These are phyloP conservation scores for Leccinum disarticulatum DNA, from an alignment of 768 basidiomycete genomes.

Conservation along the genomic window DNA sequence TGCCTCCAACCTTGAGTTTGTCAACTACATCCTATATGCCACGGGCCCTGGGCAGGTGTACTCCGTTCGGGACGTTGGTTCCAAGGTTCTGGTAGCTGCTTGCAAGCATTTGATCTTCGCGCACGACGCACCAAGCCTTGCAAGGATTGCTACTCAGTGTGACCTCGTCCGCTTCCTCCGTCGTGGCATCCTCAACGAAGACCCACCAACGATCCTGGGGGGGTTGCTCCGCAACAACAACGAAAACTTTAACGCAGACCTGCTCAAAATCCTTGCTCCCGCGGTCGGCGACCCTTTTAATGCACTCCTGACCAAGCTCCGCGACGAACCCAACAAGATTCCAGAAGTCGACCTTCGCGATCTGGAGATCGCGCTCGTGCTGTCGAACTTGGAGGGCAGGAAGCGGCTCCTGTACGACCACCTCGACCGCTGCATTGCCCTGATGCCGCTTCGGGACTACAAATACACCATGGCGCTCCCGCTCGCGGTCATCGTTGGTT, in stretches of 20 bases:
- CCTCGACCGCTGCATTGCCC: conserved; percentile 1
- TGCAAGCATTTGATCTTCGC: neutral
- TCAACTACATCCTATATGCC: conserved; percentile 6
- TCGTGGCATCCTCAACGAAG: neutral
- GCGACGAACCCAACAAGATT: conserved; percentile 1
- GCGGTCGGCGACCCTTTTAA: conserved; percentile 6
- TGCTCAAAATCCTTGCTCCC: conserved; percentile 2
- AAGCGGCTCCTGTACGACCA: neutral
- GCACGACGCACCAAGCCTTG: neutral
- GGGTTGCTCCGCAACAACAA: neutral
- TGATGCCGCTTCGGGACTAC: neutral
- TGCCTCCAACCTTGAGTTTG: conserved; percentile 1
- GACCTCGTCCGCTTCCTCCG: conserved; percentile 4
- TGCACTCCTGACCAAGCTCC: conserved; percentile 2
- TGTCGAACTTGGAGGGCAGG: neutral
- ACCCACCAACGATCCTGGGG: conserved; percentile 7
- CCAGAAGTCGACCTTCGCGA: conserved; percentile 4
- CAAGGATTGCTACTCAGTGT: neutral
- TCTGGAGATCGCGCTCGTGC: conserved; percentile 7
- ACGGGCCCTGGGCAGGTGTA: conserved; percentile 3
- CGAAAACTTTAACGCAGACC: neutral
- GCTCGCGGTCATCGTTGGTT: conserved; percentile 1
- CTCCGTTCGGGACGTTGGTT: conserved; percentile 1
- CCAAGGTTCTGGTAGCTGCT: neutral
- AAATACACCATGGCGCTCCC: conserved; percentile 5